phyloP scores from a whole-genome alignment of 768 basidiomycete genomes.

The Amanita rubescens region DNA sequence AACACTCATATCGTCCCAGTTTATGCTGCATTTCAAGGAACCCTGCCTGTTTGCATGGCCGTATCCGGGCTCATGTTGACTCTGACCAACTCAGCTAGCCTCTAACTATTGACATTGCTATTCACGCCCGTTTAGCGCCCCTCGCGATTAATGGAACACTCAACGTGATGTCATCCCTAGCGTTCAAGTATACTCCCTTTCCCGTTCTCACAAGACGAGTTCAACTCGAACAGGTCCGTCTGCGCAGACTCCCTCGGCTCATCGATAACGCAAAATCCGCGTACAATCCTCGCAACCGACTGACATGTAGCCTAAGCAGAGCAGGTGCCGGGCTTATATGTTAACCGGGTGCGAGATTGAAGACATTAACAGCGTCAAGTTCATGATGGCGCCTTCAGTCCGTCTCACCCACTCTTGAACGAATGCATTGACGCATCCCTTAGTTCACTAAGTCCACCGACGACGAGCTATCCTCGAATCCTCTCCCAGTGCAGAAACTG shows the following conservation, averaged over 20 bases:
- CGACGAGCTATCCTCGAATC: constrained; percentile 54
- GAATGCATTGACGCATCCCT: constrained; percentile 1
- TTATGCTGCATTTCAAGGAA: constrained; percentile 91
- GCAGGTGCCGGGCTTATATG: constrained; percentile 85
- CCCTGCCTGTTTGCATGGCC: constrained; percentile 69
- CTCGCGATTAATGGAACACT: constrained; percentile 60
- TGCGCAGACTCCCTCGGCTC: constrained; percentile 4
- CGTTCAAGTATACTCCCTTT: too few relatives aligned
- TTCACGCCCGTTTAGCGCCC: constrained; percentile 59
- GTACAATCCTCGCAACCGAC: constrained; percentile 39
- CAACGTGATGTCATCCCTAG: constrained; percentile 37
- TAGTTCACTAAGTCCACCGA: constrained; percentile 73
- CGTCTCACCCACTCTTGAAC: constrained; percentile 15
- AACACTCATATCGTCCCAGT: constrained; percentile 70
- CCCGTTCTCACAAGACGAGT: constrained; percentile 85
- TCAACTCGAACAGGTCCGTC: constrained; percentile 88
- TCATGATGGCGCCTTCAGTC: constrained; percentile 82
- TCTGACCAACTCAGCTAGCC: too few relatives aligned
- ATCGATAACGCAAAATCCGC: constrained; percentile 50
- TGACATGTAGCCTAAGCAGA: constrained; percentile 73
- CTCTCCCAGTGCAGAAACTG: constrained; percentile 23
- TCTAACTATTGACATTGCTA: too few relatives aligned
- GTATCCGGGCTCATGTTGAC: constrained; percentile 7
- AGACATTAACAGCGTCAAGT: constrained; percentile 88
- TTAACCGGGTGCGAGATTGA: constrained; percentile 94